A percentile compares a stretch with the other conserved stretches of the same genome.
Conservation (phyloP, 495 filamentous ascomycete genomes). For the Sphaerosporella brunnea region DNA sequence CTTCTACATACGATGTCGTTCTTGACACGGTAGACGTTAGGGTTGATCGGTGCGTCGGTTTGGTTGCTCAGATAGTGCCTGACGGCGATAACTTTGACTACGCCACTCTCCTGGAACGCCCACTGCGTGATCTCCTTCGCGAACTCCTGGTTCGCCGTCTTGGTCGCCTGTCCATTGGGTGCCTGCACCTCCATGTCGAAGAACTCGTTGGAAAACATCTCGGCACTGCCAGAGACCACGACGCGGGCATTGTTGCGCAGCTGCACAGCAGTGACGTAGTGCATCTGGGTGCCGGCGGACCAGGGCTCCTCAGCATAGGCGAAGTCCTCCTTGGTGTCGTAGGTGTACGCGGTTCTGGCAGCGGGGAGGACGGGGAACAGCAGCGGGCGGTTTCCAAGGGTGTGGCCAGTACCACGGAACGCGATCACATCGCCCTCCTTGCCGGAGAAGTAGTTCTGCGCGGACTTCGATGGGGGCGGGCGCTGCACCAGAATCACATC, state of each 20-base stretch:
- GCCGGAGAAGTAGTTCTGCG: conserved; percentile 63
- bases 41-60: conserved; percentile 41
- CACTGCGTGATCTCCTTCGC: conserved; percentile 65
- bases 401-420: conserved; percentile 60
- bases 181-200: conserved; percentile 64
- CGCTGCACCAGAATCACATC: conserved; percentile 63
- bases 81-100: conserved; percentile 67
- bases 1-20: conserved; percentile 74
- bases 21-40: conserved; percentile 86
- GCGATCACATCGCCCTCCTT: conserved; percentile 50
- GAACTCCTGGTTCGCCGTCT: conserved; percentile 68
- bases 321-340: conserved; percentile 83
- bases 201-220: conserved; percentile 78
- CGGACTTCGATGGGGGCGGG: conserved; percentile 30
- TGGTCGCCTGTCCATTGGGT: conserved; percentile 36
- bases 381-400: conserved; percentile 55
- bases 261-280: conserved; percentile 67
- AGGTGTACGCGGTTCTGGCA: conserved; percentile 69
- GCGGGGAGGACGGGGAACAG: conserved; percentile 67
- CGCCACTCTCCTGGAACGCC: conserved; percentile 87
- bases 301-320: conserved; percentile 54
- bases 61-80: conserved; percentile 54
- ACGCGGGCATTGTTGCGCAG: conserved; percentile 85
- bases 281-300: conserved; percentile 63
- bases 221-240: conserved; percentile 66